phyloP scores from a whole-genome alignment of 148 eudicot species.

The Spergularia marina region DNA sequence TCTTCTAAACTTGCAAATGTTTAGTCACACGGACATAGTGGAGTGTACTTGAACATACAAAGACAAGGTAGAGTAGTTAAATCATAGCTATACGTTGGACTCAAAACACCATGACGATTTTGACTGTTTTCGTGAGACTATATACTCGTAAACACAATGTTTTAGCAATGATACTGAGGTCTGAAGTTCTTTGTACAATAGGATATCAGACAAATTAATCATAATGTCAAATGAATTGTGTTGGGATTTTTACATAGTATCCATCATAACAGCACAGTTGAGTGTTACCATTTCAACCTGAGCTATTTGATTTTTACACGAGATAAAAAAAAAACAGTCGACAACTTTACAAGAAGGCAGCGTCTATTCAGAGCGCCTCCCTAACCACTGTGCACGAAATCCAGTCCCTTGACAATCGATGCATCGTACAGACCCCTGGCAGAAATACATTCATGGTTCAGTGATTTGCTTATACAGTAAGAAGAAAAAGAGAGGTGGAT shows the following conservation, averaged over 20 bases:
- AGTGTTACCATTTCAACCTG: no score
- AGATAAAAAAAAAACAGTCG: background rate
- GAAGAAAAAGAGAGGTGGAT: no score
- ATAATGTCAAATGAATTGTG: background rate
- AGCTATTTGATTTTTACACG: background rate
- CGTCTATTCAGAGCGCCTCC: conserved; percentile 45
- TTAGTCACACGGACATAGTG: no score
- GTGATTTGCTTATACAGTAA: background rate
- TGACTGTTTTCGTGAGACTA: no score
- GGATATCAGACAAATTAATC: background rate
- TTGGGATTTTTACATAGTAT: background rate
- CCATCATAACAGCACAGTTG: background rate
- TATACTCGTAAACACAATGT: no score
- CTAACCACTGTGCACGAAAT: conserved; percentile 89
- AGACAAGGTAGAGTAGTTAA: no score
- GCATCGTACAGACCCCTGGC: conserved; percentile 69
- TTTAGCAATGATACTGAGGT: background rate
- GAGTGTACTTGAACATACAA: no score
- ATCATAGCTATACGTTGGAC: no score
- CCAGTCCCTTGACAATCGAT: conserved; percentile 87
- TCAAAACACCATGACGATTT: no score
- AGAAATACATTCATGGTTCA: background rate
- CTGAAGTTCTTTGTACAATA: background rate
- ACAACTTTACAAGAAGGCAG: conserved; percentile 2
- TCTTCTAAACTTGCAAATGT: no score